Base-by-base conservation (phyloP, 1,284 basidiomycete species). In the Spongispora temasekensis region DNA sequence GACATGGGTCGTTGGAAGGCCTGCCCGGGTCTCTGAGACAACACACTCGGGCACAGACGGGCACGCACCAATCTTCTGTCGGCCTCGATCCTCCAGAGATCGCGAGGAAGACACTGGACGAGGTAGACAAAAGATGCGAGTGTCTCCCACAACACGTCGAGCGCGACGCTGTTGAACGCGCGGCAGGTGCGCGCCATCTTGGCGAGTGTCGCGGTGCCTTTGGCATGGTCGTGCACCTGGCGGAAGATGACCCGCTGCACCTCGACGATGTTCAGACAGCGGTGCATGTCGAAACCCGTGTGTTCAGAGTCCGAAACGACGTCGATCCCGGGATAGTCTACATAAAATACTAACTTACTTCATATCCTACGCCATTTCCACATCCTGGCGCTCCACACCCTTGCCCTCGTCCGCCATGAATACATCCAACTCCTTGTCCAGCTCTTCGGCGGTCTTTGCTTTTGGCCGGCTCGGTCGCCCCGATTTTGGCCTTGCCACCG, bases 371-470 rank as follows among this genome's bases (percentile, higher is more conserved):
- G 72, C 78, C 84, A 87, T 87, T 61, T 86, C 84, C 12, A 86
- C 79, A 67, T 87, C 85, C 55, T 75, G 72, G 19, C 67, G 60
- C 23, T 57, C 68, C 9, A 61, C 64, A 6, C 71, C 65, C 55
- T 79, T 76, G 4, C 48, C 67, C n/a, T 84, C 81, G 62, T 87
- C 86, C 23, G 83, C 85, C 93, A 97, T 95, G 76, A 96, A 97
- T 2, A 89, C 87, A 67, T 97, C 95, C 63, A 98, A 76, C 77
- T 98, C 95, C 71, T 86, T 89, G 76, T 98, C 96, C 59, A 98
- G 78, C 66, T 97, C 94, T 58, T 88, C 91, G 5, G 86, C 89
- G 9, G 91, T 94, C 71, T 91, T 84, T 32, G 79, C 79, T 71
- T 83, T 84, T 71, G 67, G 50, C 23, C 64, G 74, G 1, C 55